These are phyloP conservation scores for Sporopachydermia lactativora DNA, from an alignment of 805 yeast species.

Conservation along the genomic window DNA sequence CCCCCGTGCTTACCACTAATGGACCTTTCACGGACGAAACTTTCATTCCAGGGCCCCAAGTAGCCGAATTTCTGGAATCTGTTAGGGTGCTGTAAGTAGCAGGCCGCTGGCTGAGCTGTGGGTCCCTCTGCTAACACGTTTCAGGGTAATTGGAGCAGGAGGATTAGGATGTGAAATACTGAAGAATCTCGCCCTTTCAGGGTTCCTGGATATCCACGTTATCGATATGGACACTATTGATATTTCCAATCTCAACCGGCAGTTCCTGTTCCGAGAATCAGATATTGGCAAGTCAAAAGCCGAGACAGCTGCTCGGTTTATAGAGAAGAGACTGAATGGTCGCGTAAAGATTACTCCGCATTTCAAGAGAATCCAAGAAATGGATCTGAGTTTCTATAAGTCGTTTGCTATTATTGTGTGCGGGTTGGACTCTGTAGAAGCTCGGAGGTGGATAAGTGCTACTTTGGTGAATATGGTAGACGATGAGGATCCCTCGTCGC, in stretches of 20 bases:
- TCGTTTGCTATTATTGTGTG: slow-evolving; percentile 65
- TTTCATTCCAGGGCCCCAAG: slow-evolving; percentile 20
- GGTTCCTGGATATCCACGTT: slow-evolving; percentile 48
- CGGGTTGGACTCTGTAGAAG: slow-evolving; percentile 82
- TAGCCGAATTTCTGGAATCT: slow-evolving; percentile 12
- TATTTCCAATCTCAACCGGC: slow-evolving; percentile 61
- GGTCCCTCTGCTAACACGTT: slow-evolving; percentile 3
- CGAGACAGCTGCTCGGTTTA: slow-evolving; percentile 43
- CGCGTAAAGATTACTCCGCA: slow-evolving; percentile 32
- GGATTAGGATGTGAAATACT: slow-evolving; percentile 75
- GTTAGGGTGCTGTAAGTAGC: slow-evolving; percentile 21
- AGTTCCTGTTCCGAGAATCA: slow-evolving; percentile 45
- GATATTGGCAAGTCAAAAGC: slow-evolving; percentile 62
- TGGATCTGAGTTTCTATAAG: slow-evolving; percentile 44
- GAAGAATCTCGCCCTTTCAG: slow-evolving; percentile 57
- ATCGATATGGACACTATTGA: slow-evolving; percentile 81
- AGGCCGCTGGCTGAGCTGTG: background rate
- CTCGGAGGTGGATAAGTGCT: slow-evolving; percentile 80
- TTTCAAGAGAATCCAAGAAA: slow-evolving; percentile 51
- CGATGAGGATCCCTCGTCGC: slow-evolving; percentile 28
- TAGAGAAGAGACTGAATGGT: slow-evolving; percentile 27
- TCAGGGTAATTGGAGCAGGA: slow-evolving; percentile 59
- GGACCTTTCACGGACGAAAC: slow-evolving; percentile 25
- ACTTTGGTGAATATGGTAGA: slow-evolving; percentile 52
- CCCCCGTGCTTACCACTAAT: slow-evolving; percentile 13